Conservation (phyloP, 106 monocot genomes). For the Platanthera guangdongensis region DNA sequence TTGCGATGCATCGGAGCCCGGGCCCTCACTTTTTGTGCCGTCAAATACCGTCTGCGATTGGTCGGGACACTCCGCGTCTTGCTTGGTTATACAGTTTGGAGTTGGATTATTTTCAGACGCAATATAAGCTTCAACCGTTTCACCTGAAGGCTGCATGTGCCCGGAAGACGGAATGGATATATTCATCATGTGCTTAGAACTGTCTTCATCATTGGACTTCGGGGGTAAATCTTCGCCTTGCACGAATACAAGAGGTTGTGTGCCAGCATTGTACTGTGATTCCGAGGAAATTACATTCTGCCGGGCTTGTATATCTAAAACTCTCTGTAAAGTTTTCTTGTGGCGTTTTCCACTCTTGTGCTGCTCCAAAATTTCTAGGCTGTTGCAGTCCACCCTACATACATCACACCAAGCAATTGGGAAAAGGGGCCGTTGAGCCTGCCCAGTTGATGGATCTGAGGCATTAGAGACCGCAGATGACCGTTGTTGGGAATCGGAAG, state of each 20-base stretch:
- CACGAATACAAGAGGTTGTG: background rate
- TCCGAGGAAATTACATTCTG: constrained; percentile 37
- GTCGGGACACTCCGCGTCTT: constrained; percentile 5
- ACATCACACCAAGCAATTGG: constrained; percentile 62
- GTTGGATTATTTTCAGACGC: background rate
- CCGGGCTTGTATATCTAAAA: constrained; percentile 40
- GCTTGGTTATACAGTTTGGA: constrained; percentile 2
- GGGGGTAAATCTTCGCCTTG: background rate
- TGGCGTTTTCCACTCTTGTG: constrained; percentile 76
- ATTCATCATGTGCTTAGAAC: background rate
- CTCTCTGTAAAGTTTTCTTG: constrained; percentile 46
- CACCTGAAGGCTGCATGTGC: background rate
- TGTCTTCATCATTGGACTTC: background rate
- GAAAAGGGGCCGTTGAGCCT: constrained; percentile 7
- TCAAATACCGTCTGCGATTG: constrained; percentile 9
- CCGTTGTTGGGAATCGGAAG: background rate
- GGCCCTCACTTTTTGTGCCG: background rate
- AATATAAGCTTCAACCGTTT: constrained; percentile 4
- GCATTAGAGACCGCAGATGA: constrained; percentile 1
- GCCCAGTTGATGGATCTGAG: background rate
- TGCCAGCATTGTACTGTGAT: constrained; percentile 14
- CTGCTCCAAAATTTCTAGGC: constrained; percentile 63
- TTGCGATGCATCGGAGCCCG: background rate
- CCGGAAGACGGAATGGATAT: background rate
- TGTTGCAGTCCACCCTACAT: constrained; percentile 77